Evolutionary conservation across 192 early-diverging fungal genomes (phyloP), one percentile per base, ranked within the genome.

Genomic region (Backusella tarrabulga): DNA sequence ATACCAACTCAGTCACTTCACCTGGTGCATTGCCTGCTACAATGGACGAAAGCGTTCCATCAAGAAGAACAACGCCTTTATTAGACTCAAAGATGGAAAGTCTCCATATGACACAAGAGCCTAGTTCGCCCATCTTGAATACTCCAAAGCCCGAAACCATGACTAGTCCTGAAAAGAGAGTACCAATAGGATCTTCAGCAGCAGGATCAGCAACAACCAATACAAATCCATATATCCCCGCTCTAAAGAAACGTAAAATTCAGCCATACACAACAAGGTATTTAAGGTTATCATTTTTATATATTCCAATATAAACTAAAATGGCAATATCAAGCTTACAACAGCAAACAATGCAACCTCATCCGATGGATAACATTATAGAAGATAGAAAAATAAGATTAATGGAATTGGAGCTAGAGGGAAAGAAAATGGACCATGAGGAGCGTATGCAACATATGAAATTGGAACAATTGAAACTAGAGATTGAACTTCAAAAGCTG

Each of bases 401-500:
- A 2, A 34, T 77, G 34, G 46, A 69, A 60, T 5, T 77, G 46
- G 76, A 77, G 60, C 23, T 77, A 41, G 76, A 77, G 54, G 26
- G 12, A 29, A 77, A 77, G 44, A 67, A 68, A 9, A 77, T 77
- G 76, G 50, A 77, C 6, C 76, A 77, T 70, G 68, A 77, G n/a
- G 76, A 77, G 9, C 67, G 76, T 38, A 77, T 77, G 76, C 76
- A 77, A 35, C 68, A 70, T 6, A 77, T 77, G 76, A 77, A 77
- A 56, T 71, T 77, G 26, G 76, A 77, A 40, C 76, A 77, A 56
- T 56, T 77, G 36, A 29, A 68, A 54, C 12, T 77, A 60, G 76
- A 77, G 63, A 77, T 77, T 71, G 76, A 77, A 70, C 44, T 77
- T 36, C 76, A 77, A 56, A 77, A 77, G 26, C 32, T 77, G 56